Percentiles rank a stretch among this genome's conserved stretches.
These are phyloP conservation scores for Dendrocalamus latiflorus DNA, from an alignment of 202 grass and related monocot species.

Conservation along the genomic window DNA sequence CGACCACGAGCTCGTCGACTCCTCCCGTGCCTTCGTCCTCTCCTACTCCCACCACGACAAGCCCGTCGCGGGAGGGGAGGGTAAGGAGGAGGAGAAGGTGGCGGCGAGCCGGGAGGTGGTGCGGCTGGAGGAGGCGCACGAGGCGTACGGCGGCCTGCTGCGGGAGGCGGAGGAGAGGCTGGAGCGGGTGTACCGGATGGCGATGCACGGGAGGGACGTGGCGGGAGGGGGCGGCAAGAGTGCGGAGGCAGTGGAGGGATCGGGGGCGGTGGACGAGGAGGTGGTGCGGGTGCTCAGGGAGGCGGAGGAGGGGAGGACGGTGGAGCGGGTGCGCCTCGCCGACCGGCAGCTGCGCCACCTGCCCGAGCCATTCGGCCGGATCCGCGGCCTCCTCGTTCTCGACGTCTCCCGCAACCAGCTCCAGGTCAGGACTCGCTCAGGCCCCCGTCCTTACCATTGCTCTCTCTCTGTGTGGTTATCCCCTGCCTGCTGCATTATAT, in stretches of 20 bases:
- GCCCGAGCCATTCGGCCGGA: constrained; percentile 57
- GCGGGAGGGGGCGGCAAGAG: not conserved
- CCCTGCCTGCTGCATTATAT: no score
- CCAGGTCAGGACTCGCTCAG: constrained; percentile 40
- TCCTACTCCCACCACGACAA: not conserved
- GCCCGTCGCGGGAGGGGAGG: not conserved
- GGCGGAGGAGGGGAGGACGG: constrained; percentile 42
- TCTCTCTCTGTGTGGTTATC: not conserved
- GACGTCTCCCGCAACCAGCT: constrained; percentile 70
- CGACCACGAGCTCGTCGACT: constrained; percentile 77
- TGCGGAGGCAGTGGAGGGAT: not conserved
- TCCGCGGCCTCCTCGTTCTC: constrained; percentile 59
- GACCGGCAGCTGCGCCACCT: constrained; percentile 53
- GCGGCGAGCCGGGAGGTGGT: constrained; percentile 45
- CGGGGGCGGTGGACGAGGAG: constrained; percentile 30
- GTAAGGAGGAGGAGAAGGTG: constrained; percentile 13
- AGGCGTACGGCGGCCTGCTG: constrained; percentile 53
- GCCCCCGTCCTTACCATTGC: not conserved
- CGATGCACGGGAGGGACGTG: constrained; percentile 40
- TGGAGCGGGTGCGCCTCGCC: constrained; percentile 53
- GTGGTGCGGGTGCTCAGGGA: constrained; percentile 64
- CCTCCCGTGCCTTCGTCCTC: constrained; percentile 30
- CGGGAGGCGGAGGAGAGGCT: constrained; percentile 65
- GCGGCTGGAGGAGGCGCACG: constrained; percentile 70
- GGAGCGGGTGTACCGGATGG: constrained; percentile 54